Evolutionary conservation across 495 filamentous ascomycete genomes (phyloP).

Genomic region (Glonium stellatum): DNA sequence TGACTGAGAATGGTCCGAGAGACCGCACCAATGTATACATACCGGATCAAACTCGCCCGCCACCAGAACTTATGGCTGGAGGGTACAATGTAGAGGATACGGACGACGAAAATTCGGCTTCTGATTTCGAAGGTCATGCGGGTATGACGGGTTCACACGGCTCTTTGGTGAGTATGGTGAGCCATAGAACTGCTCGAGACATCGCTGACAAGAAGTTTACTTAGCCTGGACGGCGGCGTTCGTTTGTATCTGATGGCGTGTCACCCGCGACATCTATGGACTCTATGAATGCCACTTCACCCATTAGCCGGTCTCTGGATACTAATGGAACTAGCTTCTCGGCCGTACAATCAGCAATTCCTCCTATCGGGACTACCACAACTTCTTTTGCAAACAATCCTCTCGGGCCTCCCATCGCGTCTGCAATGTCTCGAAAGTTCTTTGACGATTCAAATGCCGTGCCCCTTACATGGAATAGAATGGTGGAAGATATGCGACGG

Average conservation of each 20-base stretch:
- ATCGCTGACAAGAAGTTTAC: constrained; percentile 3
- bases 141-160: constrained; percentile 54
- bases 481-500: constrained; percentile 84
- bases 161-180: constrained; percentile 45
- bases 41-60: constrained; percentile 83
- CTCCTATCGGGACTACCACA: constrained; percentile 54
- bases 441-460: constrained; percentile 73
- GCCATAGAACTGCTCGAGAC: neutral
- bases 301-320: constrained; percentile 37
- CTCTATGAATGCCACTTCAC: constrained; percentile 61
- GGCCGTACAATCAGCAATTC: constrained; percentile 40
- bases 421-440: constrained; percentile 68
- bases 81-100: constrained; percentile 56
- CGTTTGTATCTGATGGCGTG: constrained; percentile 60
- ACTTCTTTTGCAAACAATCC: constrained; percentile 60
- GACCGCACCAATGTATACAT: constrained; percentile 83
- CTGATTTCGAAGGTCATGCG: constrained; percentile 64
- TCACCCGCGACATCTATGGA: constrained; percentile 91
- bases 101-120: constrained; percentile 83
- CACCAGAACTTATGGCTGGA: constrained; percentile 84
- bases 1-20: constrained; percentile 74
- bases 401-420: constrained; percentile 46
- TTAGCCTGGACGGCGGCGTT: constrained; percentile 42
- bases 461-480: constrained; percentile 75
- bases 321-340: constrained; percentile 46